Conservation (phyloP, 2,329 filamentous ascomycete species). For the Fusarium sp. region DNA sequence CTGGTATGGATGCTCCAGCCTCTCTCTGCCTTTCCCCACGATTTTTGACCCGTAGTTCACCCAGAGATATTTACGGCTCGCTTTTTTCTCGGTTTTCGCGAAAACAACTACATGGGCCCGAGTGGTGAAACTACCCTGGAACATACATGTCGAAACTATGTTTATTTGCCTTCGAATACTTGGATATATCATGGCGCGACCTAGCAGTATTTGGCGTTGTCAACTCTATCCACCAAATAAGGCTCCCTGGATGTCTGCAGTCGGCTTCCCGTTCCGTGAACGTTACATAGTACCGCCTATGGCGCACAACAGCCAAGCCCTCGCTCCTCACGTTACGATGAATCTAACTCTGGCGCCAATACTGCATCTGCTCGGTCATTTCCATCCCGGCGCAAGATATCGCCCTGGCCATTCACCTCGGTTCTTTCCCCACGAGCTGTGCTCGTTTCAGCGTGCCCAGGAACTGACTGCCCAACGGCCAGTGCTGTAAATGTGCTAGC, state of each 20-base stretch:
- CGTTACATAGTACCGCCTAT: slow-evolving; percentile 28
- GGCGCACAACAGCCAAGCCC: slow-evolving; percentile 16
- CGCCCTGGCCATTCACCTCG: slow-evolving; percentile 11
- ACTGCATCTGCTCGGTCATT: background rate
- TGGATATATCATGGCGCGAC: background rate
- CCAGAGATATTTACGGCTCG: background rate
- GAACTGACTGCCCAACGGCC: slow-evolving; percentile 5
- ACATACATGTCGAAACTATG: background rate
- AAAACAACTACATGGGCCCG: background rate
- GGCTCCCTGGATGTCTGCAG: slow-evolving; percentile 23
- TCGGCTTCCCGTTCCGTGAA: slow-evolving; percentile 30
- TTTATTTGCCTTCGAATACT: background rate
- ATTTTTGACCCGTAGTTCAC: background rate
- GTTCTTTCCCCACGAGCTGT: slow-evolving; percentile 9
- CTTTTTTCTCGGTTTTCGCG: background rate
- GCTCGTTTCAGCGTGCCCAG: slow-evolving; percentile 12
- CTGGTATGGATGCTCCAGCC: background rate
- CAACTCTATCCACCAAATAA: slow-evolving; percentile 12
- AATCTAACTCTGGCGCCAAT: slow-evolving; percentile 12
- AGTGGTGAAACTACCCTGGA: background rate
- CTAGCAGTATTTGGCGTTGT: background rate
- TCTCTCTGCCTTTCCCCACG: background rate
- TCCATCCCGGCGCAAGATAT: background rate
- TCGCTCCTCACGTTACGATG: slow-evolving; percentile 22
- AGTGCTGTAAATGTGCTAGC: background rate